phyloP scores from a whole-genome alignment of 2,329 filamentous ascomycete species.

The Epichloe bromicola region DNA sequence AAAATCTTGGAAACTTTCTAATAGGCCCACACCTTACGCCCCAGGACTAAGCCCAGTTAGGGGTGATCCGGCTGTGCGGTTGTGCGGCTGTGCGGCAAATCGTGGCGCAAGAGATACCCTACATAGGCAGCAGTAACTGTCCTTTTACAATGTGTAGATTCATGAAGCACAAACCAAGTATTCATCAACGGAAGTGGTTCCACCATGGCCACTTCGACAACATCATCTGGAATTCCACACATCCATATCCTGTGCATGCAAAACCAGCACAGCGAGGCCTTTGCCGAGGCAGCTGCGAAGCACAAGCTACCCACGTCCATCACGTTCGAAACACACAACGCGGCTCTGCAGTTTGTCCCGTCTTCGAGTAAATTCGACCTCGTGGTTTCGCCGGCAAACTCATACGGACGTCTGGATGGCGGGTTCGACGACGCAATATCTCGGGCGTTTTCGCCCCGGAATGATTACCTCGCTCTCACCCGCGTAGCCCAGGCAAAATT shows the following conservation, averaged over 20 bases:
- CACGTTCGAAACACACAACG: constrained; percentile 24
- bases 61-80: too few species aligned
- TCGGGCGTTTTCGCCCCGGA: constrained; percentile 28
- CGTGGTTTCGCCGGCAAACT: constrained; percentile 41
- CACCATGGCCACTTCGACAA: not conserved
- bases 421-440: constrained; percentile 43
- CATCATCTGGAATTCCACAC: constrained; percentile 3
- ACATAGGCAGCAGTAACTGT: too few species aligned
- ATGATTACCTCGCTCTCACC: constrained; percentile 35
- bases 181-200: not conserved
- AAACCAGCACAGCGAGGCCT: constrained; percentile 21
- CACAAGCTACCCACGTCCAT: constrained; percentile 19
- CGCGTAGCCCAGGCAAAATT: constrained; percentile 28
- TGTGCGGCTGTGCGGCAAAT: too few species aligned
- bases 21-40: too few species aligned
- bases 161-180: too few species aligned
- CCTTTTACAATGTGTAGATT: too few species aligned
- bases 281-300: constrained; percentile 20
- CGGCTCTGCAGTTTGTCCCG: constrained; percentile 25
- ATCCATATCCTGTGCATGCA: constrained; percentile 11
- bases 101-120: too few species aligned
- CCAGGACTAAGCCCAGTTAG: too few species aligned
- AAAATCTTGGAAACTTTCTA: too few species aligned
- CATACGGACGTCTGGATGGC: constrained; percentile 39
- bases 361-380: constrained; percentile 27